Base-by-base conservation (phyloP, 176 grass and related monocot species). In the Musa acuminata region DNA sequence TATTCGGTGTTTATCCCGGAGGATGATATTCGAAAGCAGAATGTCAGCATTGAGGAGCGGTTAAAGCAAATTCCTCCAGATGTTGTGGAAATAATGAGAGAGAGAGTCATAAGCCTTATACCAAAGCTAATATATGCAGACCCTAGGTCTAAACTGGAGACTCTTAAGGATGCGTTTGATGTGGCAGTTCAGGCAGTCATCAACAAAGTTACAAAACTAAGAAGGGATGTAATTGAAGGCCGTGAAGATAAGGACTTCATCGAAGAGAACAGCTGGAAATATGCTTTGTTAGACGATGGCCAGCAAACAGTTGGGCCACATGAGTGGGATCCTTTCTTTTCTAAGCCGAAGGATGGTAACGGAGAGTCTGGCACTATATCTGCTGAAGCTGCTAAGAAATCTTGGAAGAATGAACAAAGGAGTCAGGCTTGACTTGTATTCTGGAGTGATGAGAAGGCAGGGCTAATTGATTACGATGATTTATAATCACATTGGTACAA, bases 1-100 rank as follows among this genome's bases (percentile, higher is more conserved):
- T 95, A 95, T 77, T 95, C 91, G 29, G 78, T 90, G 35, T 95
- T 85, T 74, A 90, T 95, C 52, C 51, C 85, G 4, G 85, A 90
- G 67, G 75, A 82, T 0, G 88, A 86, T 63, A 80, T 95, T 52
- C 75, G 91, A 14, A 19, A 11, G 5, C 85, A 87, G 53, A 84
- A 62, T 11, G 79, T 78, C 2, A 88, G 78, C 51, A 75, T 95
- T 26, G 88, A 95, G 88, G 91, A 84, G 51, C 70, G 11, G 66
- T 77, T 95, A 67, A 55, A 62, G 75, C 68, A 16, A 20, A 80
- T 87, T 53, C 19, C 55, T 59, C 75, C 77, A 53, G 71, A 83
- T 2, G 72, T 52, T 17, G 77, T 96, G 11, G 10, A 13, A 58
- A n/a, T 55, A 53, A 96, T 96, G 88, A 89, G 79, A 75, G 79